phyloP scores from a whole-genome alignment of 2,329 filamentous ascomycete genomes.

The Fusarium sp. region DNA sequence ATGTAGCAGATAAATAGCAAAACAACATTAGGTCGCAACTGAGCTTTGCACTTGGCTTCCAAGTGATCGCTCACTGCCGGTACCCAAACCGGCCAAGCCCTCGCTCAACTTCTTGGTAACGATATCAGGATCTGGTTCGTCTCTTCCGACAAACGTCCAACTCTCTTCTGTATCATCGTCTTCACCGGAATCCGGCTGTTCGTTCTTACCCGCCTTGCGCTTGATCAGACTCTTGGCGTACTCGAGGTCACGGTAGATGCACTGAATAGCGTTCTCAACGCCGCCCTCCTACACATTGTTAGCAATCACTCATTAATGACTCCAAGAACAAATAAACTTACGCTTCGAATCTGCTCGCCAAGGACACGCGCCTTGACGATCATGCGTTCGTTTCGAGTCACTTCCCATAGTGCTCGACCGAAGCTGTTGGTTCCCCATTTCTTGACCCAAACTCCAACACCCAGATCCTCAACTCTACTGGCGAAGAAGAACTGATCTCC shows the following conservation, averaged over 20 bases:
- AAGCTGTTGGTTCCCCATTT: slow-evolving; percentile 90
- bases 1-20: background rate
- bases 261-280: slow-evolving; percentile 89
- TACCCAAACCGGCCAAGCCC: slow-evolving; percentile 40
- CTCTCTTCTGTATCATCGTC: slow-evolving; percentile 77
- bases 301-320: slow-evolving; percentile 17
- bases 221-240: slow-evolving; percentile 89
- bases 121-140: slow-evolving; percentile 58
- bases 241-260: slow-evolving; percentile 93
- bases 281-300: slow-evolving; percentile 77
- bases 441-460: slow-evolving; percentile 89
- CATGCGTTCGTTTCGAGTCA: slow-evolving; percentile 90
- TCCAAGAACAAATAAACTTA: slow-evolving; percentile 55
- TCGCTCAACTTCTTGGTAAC: slow-evolving; percentile 54
- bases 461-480: slow-evolving; percentile 87
- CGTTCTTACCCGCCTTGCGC: slow-evolving; percentile 66
- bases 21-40: slow-evolving; percentile 13
- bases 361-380: slow-evolving; percentile 84
- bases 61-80: slow-evolving; percentile 34
- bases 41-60: slow-evolving; percentile 37
- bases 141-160: slow-evolving; percentile 87
- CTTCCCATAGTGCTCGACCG: slow-evolving; percentile 88
- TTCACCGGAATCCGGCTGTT: slow-evolving; percentile 52
- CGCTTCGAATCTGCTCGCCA: slow-evolving; percentile 87
- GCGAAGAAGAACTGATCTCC: slow-evolving; percentile 99